Evolutionary conservation across 192 early-diverging fungal species (phyloP), one percentile per base, ranked within the genome.

Genomic region (Umbelopsis vinacea): DNA sequence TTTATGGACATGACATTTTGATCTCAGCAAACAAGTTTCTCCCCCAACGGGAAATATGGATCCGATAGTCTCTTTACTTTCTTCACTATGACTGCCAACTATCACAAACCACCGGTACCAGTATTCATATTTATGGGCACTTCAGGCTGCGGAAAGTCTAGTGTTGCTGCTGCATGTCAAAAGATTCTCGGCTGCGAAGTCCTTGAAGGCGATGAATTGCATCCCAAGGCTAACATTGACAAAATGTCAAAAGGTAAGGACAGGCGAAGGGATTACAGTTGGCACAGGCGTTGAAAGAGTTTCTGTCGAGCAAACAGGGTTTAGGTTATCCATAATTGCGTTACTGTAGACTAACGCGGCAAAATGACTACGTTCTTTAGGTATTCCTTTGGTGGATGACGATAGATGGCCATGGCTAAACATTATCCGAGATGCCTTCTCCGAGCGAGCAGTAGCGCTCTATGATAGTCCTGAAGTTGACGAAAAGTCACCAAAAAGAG

Each of bases 321-420:
- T 43, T 6, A 11, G 0, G 6, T 6, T 1, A 29, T 29, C 29
- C 1, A 29, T 3, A 6, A 6, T 1, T 11, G 40, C 11, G 6
- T 43, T 43, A 43, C 6, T 43, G 40, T 7, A 43, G 38, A 12
- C 40, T 43, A 12, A 43, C 40, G 0, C 11, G 40, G 2, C 40
- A 43, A n/a, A n/a, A 6, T 43, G 8, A 12, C 11, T 43, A 12
- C 63, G 37, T 57, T 10, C 43, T 40, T 6, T 23, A 79, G 79
- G 79, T 14, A 10, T 82, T 23, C 79, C 89, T 2, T 76, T 93
- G 35, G 69, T 68, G 1, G 92, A 93, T 67, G 86, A 86, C 48
- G 89, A 93, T 79, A 85, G 92, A 43, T 82, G 81, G 77, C 87
- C 89, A 0, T 93, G 92, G 90, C 80, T 92, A 38, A 37, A 29